Conservation (phyloP, 2,329 filamentous ascomycete genomes). For the Aspergillus persii region DNA sequence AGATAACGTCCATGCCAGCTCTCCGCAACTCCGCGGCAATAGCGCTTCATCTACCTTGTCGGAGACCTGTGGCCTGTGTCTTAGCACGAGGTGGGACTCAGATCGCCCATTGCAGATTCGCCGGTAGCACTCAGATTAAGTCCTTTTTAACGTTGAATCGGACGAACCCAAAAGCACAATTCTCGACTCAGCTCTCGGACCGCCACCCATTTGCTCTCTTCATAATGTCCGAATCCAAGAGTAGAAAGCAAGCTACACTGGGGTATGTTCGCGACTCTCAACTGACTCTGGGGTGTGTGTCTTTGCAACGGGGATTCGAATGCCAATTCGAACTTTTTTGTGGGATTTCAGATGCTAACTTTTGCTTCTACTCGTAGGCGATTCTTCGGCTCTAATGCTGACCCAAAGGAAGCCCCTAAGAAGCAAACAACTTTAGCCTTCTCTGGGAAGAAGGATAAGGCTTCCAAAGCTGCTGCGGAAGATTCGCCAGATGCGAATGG, state of each 20-base stretch:
- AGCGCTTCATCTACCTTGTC: conserved; percentile 10
- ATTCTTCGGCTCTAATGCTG: conserved; percentile 73
- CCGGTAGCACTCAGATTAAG: neutral
- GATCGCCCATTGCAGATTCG: neutral
- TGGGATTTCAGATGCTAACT: neutral
- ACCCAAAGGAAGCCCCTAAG: conserved; percentile 53
- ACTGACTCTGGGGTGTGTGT: conserved; percentile 68
- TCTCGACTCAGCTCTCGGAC: neutral
- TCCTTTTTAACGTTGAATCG: neutral
- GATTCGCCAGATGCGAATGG: conserved; percentile 12
- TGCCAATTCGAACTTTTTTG: neutral
- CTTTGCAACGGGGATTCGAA: neutral
- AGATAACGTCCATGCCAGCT: conserved; percentile 16
- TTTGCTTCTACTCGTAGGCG: conserved; percentile 57
- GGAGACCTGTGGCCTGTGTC: conserved; percentile 8
- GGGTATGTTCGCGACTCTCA: conserved; percentile 81
- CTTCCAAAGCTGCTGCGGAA: conserved; percentile 30
- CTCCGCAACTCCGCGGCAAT: conserved; percentile 8
- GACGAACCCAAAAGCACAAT: neutral
- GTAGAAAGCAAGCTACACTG: conserved; percentile 72
- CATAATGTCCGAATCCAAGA: conserved; percentile 19
- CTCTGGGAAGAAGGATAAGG: conserved; percentile 53
- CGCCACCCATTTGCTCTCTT: neutral
- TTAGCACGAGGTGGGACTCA: conserved; percentile 1
- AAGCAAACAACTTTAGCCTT: conserved; percentile 81